A percentile compares a stretch with the other conserved stretches of the same genome.
Evolutionary conservation across 2,329 filamentous ascomycete genomes (phyloP).

Genomic region (Simplicillium sp.): DNA sequence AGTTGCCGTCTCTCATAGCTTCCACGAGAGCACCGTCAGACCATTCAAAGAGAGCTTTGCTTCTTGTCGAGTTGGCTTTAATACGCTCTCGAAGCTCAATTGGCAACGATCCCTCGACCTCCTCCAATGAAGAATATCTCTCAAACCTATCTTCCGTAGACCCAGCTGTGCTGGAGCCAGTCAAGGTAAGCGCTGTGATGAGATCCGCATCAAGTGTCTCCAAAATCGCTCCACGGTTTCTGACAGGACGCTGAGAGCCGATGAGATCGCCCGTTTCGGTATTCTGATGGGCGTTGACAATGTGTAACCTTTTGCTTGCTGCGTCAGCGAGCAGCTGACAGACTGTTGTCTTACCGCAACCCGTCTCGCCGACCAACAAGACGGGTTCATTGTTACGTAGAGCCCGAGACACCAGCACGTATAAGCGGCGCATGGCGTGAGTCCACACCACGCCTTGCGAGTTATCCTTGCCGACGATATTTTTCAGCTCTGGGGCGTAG

Average conservation of each 20-base stretch:
- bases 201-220: constrained; percentile 58
- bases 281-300: constrained; percentile 96
- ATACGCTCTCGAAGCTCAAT: constrained; percentile 37
- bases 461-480: constrained; percentile 36
- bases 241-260: constrained; percentile 82
- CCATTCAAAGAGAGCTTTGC: constrained; percentile 92
- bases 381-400: constrained; percentile 88
- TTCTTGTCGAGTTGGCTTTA: constrained; percentile 43
- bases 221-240: constrained; percentile 70
- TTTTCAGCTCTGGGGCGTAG: constrained; percentile 44
- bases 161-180: constrained; percentile 29
- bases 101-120: constrained; percentile 36
- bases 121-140: constrained; percentile 40
- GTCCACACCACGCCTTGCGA: constrained; percentile 80
- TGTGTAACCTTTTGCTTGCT: constrained; percentile 65
- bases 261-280: constrained; percentile 97
- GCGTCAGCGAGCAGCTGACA: constrained; percentile 86
- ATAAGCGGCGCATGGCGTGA: constrained; percentile 83
- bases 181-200: constrained; percentile 27
- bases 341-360: constrained; percentile 95
- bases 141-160: constrained; percentile 47
- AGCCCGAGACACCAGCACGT: constrained; percentile 79
- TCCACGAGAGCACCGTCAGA: constrained; percentile 86
- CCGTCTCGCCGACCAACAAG: constrained; percentile 89
- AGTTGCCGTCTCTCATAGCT: constrained; percentile 82